Conservation (phyloP, 345 rosid genomes). For the Schrenkiella parvula region DNA sequence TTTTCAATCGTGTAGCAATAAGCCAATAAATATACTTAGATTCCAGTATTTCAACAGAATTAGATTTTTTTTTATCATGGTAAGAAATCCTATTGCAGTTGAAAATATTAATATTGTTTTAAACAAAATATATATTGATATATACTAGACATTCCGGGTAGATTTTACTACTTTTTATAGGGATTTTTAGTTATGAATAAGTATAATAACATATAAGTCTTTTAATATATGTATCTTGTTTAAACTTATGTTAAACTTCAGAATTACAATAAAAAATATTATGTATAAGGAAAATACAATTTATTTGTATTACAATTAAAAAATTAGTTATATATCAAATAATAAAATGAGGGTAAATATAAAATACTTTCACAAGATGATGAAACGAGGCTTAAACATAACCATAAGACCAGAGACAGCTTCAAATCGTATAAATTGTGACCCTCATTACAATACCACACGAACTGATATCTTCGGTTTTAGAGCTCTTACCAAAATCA, state of each 20-base stretch:
- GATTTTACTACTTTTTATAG: not conserved
- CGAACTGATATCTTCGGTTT: not conserved
- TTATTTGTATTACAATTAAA: not conserved
- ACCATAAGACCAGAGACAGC: not conserved
- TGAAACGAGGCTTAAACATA: not conserved
- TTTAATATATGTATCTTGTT: not conserved
- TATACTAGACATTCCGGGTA: not conserved
- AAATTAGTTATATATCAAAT: not conserved
- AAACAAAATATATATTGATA: not conserved
- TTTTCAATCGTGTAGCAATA: constrained; percentile 8
- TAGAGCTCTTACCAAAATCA: not conserved
- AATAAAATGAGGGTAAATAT: not conserved
- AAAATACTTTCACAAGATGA: not conserved
- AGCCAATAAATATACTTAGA: constrained; percentile 3
- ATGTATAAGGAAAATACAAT: not conserved
- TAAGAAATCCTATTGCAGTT: not conserved
- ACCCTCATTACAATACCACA: not conserved
- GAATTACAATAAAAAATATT: not conserved
- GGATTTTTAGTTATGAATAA: not conserved
- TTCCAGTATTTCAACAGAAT: not conserved
- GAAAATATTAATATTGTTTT: not conserved
- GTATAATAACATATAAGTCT: not conserved
- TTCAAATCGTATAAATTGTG: not conserved
- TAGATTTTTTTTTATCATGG: not conserved
- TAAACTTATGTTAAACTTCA: not conserved